Conservation (phyloP, 352 stramenopile species). For the Phytophthora lateralis region DNA sequence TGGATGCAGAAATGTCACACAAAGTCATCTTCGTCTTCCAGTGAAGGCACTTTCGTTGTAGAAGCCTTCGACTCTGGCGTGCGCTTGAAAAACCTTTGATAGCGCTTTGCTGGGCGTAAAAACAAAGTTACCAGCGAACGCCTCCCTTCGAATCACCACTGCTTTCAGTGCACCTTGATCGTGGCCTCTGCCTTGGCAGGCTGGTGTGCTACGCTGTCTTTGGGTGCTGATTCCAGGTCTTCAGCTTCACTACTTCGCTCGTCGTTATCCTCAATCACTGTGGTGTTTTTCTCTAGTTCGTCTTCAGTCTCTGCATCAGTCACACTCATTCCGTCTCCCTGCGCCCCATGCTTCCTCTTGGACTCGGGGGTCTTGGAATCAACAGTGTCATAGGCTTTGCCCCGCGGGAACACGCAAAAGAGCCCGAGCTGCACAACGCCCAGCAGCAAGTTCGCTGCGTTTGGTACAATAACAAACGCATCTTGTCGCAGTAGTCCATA, state of each 20-base stretch:
- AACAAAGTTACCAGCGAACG: not conserved
- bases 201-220: not conserved
- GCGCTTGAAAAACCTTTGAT: not conserved
- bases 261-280: conserved; percentile 19
- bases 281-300: conserved; percentile 22
- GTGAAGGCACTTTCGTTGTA: not conserved
- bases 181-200: conserved; percentile 9
- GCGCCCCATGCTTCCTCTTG: conserved; percentile 7
- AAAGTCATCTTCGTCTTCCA: not conserved
- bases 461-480: conserved; percentile 64
- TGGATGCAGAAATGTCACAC: not conserved
- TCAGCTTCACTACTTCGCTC: conserved; percentile 9
- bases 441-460: conserved; percentile 63
- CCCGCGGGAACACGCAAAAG: conserved; percentile 39
- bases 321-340: conserved; percentile 7
- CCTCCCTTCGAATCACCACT: not conserved
- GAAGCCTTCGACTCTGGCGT: not conserved
- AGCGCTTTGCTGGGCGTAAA: not conserved
- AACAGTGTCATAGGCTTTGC: conserved; percentile 37
- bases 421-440: conserved; percentile 60
- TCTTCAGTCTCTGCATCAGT: conserved; percentile 13
- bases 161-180: conserved; percentile 18
- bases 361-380: conserved; percentile 16
- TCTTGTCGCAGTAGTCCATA: conserved; percentile 60
- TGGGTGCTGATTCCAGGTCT: not conserved